A percentile compares a stretch with the other conserved stretches of the same genome.
These are phyloP conservation scores for Phytophthora constricta DNA, from an alignment of 352 stramenopile genomes.

Conservation along the genomic window DNA sequence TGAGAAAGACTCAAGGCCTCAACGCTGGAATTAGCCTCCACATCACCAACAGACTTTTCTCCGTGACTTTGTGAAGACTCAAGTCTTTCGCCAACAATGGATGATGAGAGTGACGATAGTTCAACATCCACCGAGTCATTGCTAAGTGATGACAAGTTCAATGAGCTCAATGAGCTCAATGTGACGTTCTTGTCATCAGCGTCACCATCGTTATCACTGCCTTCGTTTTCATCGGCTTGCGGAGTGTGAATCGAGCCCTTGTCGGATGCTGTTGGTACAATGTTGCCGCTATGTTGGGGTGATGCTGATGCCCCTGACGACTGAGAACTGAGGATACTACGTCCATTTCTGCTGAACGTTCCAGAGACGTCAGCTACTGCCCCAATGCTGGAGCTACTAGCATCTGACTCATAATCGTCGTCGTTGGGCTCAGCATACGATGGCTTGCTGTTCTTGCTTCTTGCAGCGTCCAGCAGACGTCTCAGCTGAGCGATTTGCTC, in stretches of 20 bases:
- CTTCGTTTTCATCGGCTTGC: constrained; percentile 14
- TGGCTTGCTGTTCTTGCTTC: constrained; percentile 35
- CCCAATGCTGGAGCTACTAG: constrained; percentile 31
- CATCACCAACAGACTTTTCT: neutral
- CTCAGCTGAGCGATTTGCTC: constrained; percentile 71
- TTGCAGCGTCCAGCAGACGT: constrained; percentile 40
- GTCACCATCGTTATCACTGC: constrained; percentile 10
- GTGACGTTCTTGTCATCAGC: constrained; percentile 27
- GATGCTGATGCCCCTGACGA: constrained; percentile 30
- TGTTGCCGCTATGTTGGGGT: constrained; percentile 8
- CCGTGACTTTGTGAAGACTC: constrained; percentile 3
- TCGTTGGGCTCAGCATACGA: constrained; percentile 3
- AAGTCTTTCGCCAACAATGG: constrained; percentile 38
- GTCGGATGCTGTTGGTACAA: constrained; percentile 10
- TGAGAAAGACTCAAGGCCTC: constrained; percentile 1
- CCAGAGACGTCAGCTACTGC: constrained; percentile 34
- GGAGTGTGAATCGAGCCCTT: constrained; percentile 13
- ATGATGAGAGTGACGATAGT: constrained; percentile 73
- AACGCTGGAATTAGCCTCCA: constrained; percentile 4
- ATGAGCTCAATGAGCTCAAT: constrained; percentile 66
- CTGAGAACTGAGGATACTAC: constrained; percentile 24
- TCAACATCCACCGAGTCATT: constrained; percentile 48
- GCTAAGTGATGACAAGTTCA: constrained; percentile 73
- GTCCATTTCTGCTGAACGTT: constrained; percentile 25
- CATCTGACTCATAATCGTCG: constrained; percentile 33